Evolutionary conservation across 2,329 filamentous ascomycete genomes (phyloP), one percentile per base, ranked within the genome.

Genomic region (Penicillium olsonii): DNA sequence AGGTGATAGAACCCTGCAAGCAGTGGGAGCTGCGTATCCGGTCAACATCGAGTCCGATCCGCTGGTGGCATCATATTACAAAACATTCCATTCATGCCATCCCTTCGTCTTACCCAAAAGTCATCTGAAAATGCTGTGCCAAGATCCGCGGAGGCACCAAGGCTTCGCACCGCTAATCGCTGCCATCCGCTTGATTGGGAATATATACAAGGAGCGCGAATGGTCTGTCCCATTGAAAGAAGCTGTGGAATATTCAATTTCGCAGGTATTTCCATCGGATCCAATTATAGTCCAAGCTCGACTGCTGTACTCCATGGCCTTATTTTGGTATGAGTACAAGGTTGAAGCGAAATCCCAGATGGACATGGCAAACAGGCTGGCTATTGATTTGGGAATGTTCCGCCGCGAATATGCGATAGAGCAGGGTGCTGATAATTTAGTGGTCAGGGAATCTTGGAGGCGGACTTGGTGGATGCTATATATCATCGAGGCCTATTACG

Each of bases 401-500:
- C 46, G 22, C 4, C 20, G 22, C 11, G 56, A 59, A 22, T 66
- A 64, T 43, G 53, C 60, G 5, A 68, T 75, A 0, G 68, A 78
- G 4, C 75, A 89, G 55, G 86, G 86, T 11, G 29, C 12, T n/a
- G 75, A 77, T 26, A 80, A 81, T 3, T 42, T 46, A 0, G 55
- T 67, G 2, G 24, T 63, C 18, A 49, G 51, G 33, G 68, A 70
- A 55, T 59, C 57, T 65, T 90, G 87, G 68, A 62, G 68, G 40
- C 57, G 68, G 14, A 70, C 68, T 7, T 71, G 68, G 67, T 70
- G 68, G 68, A 59, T 59, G 54, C 31, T 70, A 19, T 92, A 85
- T 64, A 80, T 87, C 12, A 80, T 88, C 9, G 90, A 94, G 63
- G 87, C 85, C 43, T 87, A 92, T 78, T 82, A 92, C 55, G 86